Evolutionary conservation across 139 green algal species (phyloP).

Genomic region (Ulvella scutata): DNA sequence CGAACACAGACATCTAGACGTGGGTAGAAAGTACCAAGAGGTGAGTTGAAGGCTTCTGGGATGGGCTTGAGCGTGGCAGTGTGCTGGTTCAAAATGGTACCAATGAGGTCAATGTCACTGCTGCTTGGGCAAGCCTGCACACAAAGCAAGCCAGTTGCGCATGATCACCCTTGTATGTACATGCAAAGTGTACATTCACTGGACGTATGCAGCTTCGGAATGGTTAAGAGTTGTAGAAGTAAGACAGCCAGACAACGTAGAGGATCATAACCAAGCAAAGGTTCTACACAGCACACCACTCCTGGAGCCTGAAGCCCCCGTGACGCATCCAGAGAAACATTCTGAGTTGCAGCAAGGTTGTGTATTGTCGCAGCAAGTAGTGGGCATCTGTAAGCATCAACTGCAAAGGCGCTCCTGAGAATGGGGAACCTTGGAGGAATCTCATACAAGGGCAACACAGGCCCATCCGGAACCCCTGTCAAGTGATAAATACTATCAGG

Average conservation of each 20-base stretch:
- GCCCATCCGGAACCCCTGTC: neutral
- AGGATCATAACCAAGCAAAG: too few relatives aligned
- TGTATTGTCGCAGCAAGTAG: neutral
- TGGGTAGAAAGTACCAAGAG: too few relatives aligned
- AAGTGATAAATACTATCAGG: neutral
- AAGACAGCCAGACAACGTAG: too few relatives aligned
- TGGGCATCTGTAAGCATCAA: neutral
- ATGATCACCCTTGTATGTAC: neutral
- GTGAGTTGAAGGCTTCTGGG: too few relatives aligned
- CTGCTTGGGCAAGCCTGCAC: neutral
- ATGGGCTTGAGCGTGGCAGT: neutral
- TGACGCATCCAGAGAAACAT: too few relatives aligned
- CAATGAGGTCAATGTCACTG: neutral
- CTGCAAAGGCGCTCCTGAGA: neutral
- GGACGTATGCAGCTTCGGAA: too few relatives aligned
- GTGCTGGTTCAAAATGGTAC: neutral
- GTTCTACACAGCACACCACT: too few relatives aligned
- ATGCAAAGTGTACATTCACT: too few relatives aligned
- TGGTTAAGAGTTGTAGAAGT: too few relatives aligned
- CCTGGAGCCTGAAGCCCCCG: too few relatives aligned
- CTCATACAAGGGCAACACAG: neutral
- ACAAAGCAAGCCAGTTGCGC: neutral
- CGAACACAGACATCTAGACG: too few relatives aligned
- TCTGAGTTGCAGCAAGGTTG: neutral
- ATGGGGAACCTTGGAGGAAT: neutral